Evolutionary conservation across 164 flowering plant genomes (phyloP).

Genomic region (Piper betle): DNA sequence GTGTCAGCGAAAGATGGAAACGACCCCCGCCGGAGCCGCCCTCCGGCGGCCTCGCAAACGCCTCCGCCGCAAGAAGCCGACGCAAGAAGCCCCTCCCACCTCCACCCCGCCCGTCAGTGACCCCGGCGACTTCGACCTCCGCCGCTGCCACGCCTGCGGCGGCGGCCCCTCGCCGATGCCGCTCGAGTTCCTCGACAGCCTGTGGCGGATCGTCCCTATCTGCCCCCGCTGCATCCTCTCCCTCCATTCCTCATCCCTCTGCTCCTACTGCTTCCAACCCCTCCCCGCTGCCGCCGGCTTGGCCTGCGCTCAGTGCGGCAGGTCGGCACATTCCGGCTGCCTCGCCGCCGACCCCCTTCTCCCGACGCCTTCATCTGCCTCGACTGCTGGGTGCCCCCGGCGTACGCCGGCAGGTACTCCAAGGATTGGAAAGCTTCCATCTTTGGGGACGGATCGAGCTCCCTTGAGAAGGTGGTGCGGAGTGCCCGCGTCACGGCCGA

Average conservation of each 20-base stretch:
- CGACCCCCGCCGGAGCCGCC: too few species aligned
- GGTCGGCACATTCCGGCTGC: conserved; percentile 33
- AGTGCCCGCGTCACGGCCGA: conserved; percentile 21
- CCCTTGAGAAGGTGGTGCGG: conserved; percentile 23
- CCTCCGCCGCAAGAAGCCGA: too few species aligned
- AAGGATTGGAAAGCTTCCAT: neutral
- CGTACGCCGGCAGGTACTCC: conserved; percentile 3
- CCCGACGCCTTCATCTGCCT: conserved; percentile 27
- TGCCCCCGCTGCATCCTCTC: conserved; percentile 33
- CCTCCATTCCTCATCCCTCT: conserved; percentile 30
- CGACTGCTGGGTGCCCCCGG: conserved; percentile 68
- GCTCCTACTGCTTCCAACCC: conserved; percentile 49
- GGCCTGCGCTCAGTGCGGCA: conserved; percentile 27
- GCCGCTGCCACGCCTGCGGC: conserved; percentile 49
- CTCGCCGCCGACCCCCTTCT: conserved; percentile 8
- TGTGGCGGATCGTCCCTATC: conserved; percentile 66
- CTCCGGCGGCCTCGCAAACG: too few species aligned
- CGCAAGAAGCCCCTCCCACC: too few species aligned
- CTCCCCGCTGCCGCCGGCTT: conserved; percentile 3
- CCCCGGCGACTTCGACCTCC: conserved; percentile 24
- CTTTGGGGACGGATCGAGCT: neutral
- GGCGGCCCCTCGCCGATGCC: conserved; percentile 14
- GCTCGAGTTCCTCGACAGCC: conserved; percentile 38
- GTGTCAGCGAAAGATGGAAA: too few species aligned
- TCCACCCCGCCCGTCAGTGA: too few species aligned